phyloP scores from a whole-genome alignment of 192 early-diverging fungal species.

The Umbelopsis isabellina region DNA sequence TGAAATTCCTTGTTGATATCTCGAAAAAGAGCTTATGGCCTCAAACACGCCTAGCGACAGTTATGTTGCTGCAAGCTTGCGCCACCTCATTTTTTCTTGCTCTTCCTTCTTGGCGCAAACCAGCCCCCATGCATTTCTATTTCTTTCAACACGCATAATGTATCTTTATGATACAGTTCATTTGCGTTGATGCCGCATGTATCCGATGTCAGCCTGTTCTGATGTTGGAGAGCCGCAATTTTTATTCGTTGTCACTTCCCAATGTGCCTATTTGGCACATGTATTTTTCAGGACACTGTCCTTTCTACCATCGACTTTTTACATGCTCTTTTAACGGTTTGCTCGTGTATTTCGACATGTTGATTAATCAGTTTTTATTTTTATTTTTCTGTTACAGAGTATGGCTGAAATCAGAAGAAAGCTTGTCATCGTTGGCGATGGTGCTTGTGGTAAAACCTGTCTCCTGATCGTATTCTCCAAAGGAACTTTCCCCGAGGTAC shows the following conservation, averaged over 20 bases:
- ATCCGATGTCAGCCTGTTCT: background rate
- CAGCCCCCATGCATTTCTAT: background rate
- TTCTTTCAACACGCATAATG: background rate
- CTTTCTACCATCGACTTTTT: background rate
- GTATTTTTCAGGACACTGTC: background rate
- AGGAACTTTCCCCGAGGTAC: constrained; percentile 84
- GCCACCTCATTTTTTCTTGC: constrained; percentile 18
- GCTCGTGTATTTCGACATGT: background rate
- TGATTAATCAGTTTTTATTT: background rate
- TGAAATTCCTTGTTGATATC: background rate
- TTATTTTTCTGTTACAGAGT: background rate
- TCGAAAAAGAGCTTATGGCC: background rate
- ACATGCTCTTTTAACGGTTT: background rate
- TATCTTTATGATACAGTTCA: too few relatives aligned
- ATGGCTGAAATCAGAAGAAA: constrained; percentile 80
- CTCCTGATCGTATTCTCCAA: constrained; percentile 84
- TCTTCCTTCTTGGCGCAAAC: constrained; percentile 21
- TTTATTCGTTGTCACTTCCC: constrained; percentile 18
- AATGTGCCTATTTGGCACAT: constrained; percentile 16
- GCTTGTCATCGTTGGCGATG: constrained; percentile 93
- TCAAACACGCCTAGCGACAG: background rate
- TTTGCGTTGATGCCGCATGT: background rate
- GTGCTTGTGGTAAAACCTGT: constrained; percentile 93
- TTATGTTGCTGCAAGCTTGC: constrained; percentile 20
- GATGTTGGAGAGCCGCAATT: background rate